Evolutionary conservation across 1,284 basidiomycete species (phyloP).

Genomic region (Inonotus obliquus): DNA sequence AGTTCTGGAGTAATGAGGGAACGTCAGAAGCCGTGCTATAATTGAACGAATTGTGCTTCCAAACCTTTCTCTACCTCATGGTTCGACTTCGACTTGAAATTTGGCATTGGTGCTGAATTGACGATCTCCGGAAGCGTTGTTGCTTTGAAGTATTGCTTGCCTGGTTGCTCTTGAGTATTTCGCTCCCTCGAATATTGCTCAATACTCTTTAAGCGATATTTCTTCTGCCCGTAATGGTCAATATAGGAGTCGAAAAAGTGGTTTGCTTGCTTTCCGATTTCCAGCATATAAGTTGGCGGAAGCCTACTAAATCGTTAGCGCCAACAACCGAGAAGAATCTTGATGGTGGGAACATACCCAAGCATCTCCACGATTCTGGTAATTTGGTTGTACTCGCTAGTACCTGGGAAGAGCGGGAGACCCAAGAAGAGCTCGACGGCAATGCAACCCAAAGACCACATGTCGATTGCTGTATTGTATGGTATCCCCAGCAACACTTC

Average conservation of each 20-base stretch:
- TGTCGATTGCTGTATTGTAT: conserved; percentile 92
- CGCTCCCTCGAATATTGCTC: conserved; percentile 97
- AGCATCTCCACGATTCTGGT: conserved; percentile 98
- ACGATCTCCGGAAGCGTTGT: conserved; percentile 93
- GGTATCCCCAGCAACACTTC: conserved; percentile 95
- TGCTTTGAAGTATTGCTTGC: conserved; percentile 98
- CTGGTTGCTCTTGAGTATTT: conserved; percentile 92
- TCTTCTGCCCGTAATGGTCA: conserved; percentile 83
- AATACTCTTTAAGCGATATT: conserved; percentile 85
- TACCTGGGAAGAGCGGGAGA: conserved; percentile 94
- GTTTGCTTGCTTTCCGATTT: conserved; percentile 90
- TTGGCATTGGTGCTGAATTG: conserved; percentile 88
- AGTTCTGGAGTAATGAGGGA: conserved; percentile 56
- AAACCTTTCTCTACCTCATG: conserved; percentile 92
- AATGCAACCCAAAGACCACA: conserved; percentile 95
- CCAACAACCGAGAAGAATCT: conserved; percentile 9
- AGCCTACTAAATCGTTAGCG: conserved; percentile 40
- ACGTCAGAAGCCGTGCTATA: conserved; percentile 8
- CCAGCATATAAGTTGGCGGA: conserved; percentile 92
- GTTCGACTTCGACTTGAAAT: conserved; percentile 63
- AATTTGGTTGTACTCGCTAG: conserved; percentile 98
- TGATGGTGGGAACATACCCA: conserved; percentile 55
- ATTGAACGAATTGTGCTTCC: conserved; percentile 4
- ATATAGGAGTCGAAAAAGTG: conserved; percentile 90
- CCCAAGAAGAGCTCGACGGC: conserved; percentile 98